phyloP scores from a whole-genome alignment of 1,284 basidiomycete species.

The Golubevia sp. region DNA sequence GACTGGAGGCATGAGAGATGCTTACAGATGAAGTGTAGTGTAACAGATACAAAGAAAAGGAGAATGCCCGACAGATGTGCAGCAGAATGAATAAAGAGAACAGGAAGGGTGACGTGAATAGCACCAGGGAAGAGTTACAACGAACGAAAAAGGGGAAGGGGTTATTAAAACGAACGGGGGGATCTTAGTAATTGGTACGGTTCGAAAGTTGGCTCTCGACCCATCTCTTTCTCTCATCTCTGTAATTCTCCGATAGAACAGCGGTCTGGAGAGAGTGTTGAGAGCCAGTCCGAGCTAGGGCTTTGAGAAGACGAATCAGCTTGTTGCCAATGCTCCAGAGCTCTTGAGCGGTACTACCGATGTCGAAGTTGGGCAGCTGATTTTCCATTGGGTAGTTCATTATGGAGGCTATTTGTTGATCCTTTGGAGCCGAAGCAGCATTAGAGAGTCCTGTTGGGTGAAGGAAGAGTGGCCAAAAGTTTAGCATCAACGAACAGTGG shows the following conservation, averaged over 20 bases:
- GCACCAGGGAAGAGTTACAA: too few relatives aligned
- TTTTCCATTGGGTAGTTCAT: conserved; percentile 24
- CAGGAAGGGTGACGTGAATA: too few relatives aligned
- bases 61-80: too few relatives aligned
- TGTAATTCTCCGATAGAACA: conserved; percentile 11
- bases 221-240: neutral
- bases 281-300: conserved; percentile 35
- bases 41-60: too few relatives aligned
- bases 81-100: too few relatives aligned
- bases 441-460: conserved; percentile 16
- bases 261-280: conserved; percentile 27
- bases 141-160: too few relatives aligned
- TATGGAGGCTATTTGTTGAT: conserved; percentile 16
- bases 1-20: too few relatives aligned
- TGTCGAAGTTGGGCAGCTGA: conserved; percentile 22
- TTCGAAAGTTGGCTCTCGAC: too few relatives aligned
- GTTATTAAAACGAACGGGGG: too few relatives aligned
- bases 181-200: too few relatives aligned
- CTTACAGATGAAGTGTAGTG: too few relatives aligned
- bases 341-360: conserved; percentile 12
- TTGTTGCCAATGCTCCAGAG: conserved; percentile 34
- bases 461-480: conserved; percentile 2
- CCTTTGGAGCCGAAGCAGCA: conserved; percentile 18
- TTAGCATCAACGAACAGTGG: neutral
- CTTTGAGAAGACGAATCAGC: conserved; percentile 27